Conservation (phyloP, 2,329 filamentous ascomycete genomes). For the Helicocarpus griseus region DNA sequence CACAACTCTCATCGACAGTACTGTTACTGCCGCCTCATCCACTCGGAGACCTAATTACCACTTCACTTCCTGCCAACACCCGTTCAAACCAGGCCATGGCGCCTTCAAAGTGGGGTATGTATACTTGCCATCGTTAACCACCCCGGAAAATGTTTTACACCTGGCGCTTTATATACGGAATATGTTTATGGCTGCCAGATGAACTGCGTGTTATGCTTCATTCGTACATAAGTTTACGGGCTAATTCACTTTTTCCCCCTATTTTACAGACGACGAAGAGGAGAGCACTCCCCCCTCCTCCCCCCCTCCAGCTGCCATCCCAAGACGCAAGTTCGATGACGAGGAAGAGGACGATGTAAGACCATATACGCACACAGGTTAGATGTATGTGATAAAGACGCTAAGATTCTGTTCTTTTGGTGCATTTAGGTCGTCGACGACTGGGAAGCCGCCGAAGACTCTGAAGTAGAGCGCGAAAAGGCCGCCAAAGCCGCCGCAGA, state of each 20-base stretch:
- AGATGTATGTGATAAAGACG: background rate
- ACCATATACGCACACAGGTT: conserved; percentile 7
- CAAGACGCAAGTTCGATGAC: conserved; percentile 73
- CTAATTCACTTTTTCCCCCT: background rate
- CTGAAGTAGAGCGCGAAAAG: conserved; percentile 93
- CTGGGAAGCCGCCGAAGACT: conserved; percentile 96
- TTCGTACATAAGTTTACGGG: background rate
- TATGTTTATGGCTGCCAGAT: background rate
- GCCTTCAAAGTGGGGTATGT: conserved; percentile 41
- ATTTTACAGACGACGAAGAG: conserved; percentile 38
- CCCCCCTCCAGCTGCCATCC: conserved; percentile 35
- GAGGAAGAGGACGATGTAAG: conserved; percentile 78
- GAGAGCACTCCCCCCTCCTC: conserved; percentile 43
- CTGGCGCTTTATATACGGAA: background rate
- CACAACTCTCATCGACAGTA: no score
- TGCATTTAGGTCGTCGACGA: conserved; percentile 70
- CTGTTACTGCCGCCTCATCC: no score
- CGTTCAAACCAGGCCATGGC: conserved; percentile 25
- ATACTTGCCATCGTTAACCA: background rate
- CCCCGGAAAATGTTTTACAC: background rate
- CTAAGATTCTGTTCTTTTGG: conserved; percentile 6
- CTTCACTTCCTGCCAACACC: conserved; percentile 3
- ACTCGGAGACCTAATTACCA: conserved; percentile 5
- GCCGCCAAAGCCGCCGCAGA: conserved; percentile 74
- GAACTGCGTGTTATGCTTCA: background rate